Evolutionary conservation across 2,329 filamentous ascomycete species (phyloP), one percentile per base, ranked within the genome.

Genomic region (Fusarium agapanthi): DNA sequence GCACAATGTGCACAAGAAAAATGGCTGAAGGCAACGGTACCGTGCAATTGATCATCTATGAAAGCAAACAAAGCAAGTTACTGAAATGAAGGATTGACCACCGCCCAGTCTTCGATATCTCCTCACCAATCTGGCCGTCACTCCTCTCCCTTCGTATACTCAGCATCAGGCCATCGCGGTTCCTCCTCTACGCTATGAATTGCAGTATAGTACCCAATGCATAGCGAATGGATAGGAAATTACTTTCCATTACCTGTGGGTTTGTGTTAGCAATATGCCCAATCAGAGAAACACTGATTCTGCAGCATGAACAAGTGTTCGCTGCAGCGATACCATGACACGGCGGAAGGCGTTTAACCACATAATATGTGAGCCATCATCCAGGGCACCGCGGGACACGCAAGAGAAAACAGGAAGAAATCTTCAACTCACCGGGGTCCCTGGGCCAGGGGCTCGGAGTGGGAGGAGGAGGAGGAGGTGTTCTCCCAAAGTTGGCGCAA

Each of bases 241-340:
- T 67, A 73, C 11, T 48, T 61, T 48, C 72, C 72, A 20, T 35
- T 24, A 10, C 20, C 72, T 74, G 41, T 60, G 15, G 35, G 18
- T 18, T 56, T 35, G 28, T 60, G 57, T 74, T 62, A 74, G 61
- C 34, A 7, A 59, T 14, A 34, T 35, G 24, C 26, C 41, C 56
- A 67, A 58, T 60, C 45, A 53, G 65, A 51, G 50, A 45, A 45
- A 48, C 44, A 50, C 45, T 35, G 43, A 60, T 64, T 45, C 60
- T 67, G 59, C 53, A 57, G 28, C 30, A 40, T 41, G 65, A 54
- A 59, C 57, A 43, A 53, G 55, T 41, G 43, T 56, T 60, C 24
- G 45, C 55, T 61, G 55, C 41, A 56, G 67, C 60, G 45, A 62
- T 61, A 71, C 43, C 56, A 70, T 55, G 54, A n/a, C 45, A 73